phyloP scores from a whole-genome alignment of 768 basidiomycete genomes.

The Agaricus bisporus region DNA sequence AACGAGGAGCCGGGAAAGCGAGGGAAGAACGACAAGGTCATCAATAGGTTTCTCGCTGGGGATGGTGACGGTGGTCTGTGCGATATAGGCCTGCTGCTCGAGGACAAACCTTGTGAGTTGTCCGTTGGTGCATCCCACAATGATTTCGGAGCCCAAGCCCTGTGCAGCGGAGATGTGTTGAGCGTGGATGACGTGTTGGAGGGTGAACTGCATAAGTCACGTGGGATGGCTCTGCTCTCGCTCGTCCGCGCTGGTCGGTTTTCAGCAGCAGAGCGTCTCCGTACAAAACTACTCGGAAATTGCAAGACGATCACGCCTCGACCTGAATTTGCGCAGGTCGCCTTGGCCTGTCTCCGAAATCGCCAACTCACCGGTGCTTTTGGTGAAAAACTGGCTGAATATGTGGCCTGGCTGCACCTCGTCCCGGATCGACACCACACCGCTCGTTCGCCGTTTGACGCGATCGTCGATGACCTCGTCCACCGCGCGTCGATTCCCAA shows the following conservation, averaged over 20 bases:
- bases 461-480: not conserved
- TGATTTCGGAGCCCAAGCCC: constrained; percentile 69
- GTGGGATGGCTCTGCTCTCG: not conserved
- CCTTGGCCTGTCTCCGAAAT: constrained; percentile 4
- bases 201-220: not conserved
- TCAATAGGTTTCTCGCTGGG: constrained; percentile 70
- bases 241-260: constrained; percentile 2
- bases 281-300: not conserved
- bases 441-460: not conserved
- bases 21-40: constrained; percentile 74
- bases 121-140: constrained; percentile 82
- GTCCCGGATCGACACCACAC: not conserved
- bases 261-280: constrained; percentile 6
- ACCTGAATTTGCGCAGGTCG: not conserved
- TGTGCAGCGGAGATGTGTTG: too few species aligned
- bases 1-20: constrained; percentile 67
- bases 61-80: constrained; percentile 32
- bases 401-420: not conserved
- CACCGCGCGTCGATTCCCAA: not conserved
- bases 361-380: not conserved
- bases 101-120: constrained; percentile 76
- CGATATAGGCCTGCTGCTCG: constrained; percentile 50
- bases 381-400: not conserved
- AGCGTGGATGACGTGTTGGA: too few species aligned
- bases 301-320: not conserved